Evolutionary conservation across 2,329 filamentous ascomycete species (phyloP), one percentile per base, ranked within the genome.

Genomic region (Tothia fuscella): DNA sequence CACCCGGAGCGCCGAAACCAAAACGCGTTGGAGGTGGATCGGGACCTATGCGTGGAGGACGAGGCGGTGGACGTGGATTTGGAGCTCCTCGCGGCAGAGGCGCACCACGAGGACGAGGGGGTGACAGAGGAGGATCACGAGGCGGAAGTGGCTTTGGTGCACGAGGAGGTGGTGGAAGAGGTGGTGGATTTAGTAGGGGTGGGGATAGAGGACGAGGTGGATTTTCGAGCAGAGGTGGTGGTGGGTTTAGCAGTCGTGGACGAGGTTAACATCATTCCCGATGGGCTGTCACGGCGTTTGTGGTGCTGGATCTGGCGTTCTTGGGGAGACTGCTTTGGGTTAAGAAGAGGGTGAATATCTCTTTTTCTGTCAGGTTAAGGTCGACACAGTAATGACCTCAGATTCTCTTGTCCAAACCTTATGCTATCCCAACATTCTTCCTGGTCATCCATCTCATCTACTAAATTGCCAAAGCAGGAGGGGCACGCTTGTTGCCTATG

Each of bases 21-120:
- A 82, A 82, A 66, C 76, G 76, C 54, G 74, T 76, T 34, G 80
- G 78, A 51, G 81, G 80, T 48, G 72, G 68, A 22, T 55, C 55
- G 38, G 70, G 61, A 48, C 50, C 58, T 33, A 62, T 67, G 20
- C 52, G 50, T 33, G 58, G 54, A 33, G 54, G 56, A 38, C 56
- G 66, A 38, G 65, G 60, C 44, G 52, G 54, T 32, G 56, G 65
- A 46, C 61, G 61, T 41, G 54, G 62, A 44, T 49, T 56, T 12
- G 54, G 51, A 28, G 52, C 59, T 50, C 60, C 50, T 48, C 59
- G 56, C 42, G 54, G 60, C 48, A 54, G 60, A 41, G 57, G 56
- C 31, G 51, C 54, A 38, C 48, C 60, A 31, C 50, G 56, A 33
- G 56, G 53, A 29, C 53, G 57, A 38, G 56, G 58, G 31, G 62